Conservation (phyloP, 805 yeast genomes). For the Candida endomychidarum region DNA sequence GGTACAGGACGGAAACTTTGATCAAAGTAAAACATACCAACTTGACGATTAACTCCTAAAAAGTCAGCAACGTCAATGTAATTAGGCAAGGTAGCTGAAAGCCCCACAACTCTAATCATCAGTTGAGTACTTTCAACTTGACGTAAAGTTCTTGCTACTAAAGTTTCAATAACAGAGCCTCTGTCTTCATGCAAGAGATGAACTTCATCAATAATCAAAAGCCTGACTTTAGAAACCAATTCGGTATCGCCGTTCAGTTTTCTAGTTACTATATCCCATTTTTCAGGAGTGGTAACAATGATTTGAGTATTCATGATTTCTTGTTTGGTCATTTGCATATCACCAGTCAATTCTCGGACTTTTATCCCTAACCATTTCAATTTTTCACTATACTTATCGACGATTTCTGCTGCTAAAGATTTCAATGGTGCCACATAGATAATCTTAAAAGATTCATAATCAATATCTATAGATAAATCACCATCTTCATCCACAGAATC, state of each 20-base stretch:
- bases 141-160: conserved; percentile 90
- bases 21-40: conserved; percentile 94
- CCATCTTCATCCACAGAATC: conserved; percentile 47
- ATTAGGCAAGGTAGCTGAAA: conserved; percentile 92
- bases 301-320: conserved; percentile 80
- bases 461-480: conserved; percentile 58
- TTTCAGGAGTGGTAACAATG: conserved; percentile 92
- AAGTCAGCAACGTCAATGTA: conserved; percentile 93
- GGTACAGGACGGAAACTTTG: conserved; percentile 94
- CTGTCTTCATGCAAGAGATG: conserved; percentile 96
- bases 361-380: conserved; percentile 81
- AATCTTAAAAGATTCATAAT: conserved; percentile 82
- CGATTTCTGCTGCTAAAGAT: conserved; percentile 96
- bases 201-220: conserved; percentile 92
- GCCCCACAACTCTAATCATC: conserved; percentile 90
- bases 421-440: conserved; percentile 91
- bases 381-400: conserved; percentile 78
- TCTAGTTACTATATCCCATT: conserved; percentile 98
- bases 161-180: conserved; percentile 94
- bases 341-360: conserved; percentile 92
- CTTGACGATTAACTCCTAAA: conserved; percentile 81
- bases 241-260: conserved; percentile 89
- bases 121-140: conserved; percentile 94
- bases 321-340: conserved; percentile 69
- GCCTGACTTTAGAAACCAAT: conserved; percentile 76